phyloP scores from a whole-genome alignment of 768 basidiomycete genomes.

The Leucogyrophana mollusca region DNA sequence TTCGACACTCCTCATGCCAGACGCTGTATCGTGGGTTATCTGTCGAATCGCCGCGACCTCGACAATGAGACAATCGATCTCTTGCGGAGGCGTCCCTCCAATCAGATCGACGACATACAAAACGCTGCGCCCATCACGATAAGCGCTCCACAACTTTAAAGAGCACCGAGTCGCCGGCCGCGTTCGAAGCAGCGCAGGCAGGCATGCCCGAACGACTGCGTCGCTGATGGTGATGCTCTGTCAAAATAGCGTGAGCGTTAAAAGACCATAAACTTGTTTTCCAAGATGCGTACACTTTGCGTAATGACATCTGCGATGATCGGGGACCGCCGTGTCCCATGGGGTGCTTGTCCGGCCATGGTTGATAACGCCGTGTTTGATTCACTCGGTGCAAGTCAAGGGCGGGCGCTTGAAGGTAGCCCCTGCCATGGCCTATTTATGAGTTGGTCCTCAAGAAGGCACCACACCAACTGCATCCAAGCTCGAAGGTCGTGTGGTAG shows the following conservation, averaged over 20 bases:
- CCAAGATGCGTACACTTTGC: constrained; percentile 18
- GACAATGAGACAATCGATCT: background rate
- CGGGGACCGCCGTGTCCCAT: constrained; percentile 36
- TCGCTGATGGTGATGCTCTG: constrained; percentile 5
- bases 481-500: too few species aligned
- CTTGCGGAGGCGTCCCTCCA: background rate
- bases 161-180: constrained; percentile 18
- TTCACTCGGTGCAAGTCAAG: too few species aligned
- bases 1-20: constrained; percentile 4
- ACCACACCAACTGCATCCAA: too few species aligned
- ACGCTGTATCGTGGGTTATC: background rate
- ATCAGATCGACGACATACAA: constrained; percentile 30
- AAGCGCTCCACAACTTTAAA: constrained; percentile 35
- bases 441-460: too few species aligned
- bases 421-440: too few species aligned
- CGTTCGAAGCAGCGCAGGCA: constrained; percentile 21
- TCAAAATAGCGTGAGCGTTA: constrained; percentile 5
- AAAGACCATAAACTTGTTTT: background rate
- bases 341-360: constrained; percentile 20
- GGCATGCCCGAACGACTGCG: constrained; percentile 13
- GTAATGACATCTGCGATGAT: constrained; percentile 30
- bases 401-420: too few species aligned
- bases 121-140: constrained; percentile 26
- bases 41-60: background rate
- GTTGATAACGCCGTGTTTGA: too few species aligned